phyloP scores from a whole-genome alignment of 495 filamentous ascomycete genomes.

The Aspergillus avenaceus region DNA sequence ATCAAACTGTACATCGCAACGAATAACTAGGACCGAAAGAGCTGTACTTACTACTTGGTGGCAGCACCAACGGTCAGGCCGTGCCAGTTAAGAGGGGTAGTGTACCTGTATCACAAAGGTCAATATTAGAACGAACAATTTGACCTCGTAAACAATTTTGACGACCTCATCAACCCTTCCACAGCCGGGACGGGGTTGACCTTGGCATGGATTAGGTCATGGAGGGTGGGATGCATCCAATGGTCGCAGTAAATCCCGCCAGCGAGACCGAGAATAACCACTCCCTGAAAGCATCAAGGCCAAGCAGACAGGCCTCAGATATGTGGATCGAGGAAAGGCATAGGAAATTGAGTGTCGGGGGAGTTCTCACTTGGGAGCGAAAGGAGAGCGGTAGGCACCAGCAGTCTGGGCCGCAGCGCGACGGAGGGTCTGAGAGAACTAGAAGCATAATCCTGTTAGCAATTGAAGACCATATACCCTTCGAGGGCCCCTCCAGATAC shows the following conservation, averaged over 20 bases:
- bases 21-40: too few species aligned
- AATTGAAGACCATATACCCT: slow-evolving; percentile 2
- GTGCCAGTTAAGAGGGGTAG: slow-evolving; percentile 40
- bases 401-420: slow-evolving; percentile 36
- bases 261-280: not conserved
- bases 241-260: too few species aligned
- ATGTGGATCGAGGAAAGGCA: slow-evolving; percentile 1
- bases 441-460: slow-evolving; percentile 20
- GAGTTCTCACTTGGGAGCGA: slow-evolving; percentile 42
- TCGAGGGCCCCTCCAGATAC: not conserved
- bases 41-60: slow-evolving; percentile 46
- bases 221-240: not conserved
- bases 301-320: not conserved
- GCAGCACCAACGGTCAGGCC: slow-evolving; percentile 45
- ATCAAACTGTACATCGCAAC: too few species aligned
- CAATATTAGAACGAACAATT: slow-evolving; percentile 2
- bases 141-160: not conserved
- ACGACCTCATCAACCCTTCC: not conserved
- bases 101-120: slow-evolving; percentile 42
- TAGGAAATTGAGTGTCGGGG: slow-evolving; percentile 6
- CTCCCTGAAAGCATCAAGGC: not conserved
- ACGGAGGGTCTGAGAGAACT: slow-evolving; percentile 43
- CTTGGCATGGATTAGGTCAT: too few species aligned
- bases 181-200: too few species aligned
- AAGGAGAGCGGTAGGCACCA: slow-evolving; percentile 33